Conservation (phyloP, 148 eudicot genomes). For the Silene conica region DNA sequence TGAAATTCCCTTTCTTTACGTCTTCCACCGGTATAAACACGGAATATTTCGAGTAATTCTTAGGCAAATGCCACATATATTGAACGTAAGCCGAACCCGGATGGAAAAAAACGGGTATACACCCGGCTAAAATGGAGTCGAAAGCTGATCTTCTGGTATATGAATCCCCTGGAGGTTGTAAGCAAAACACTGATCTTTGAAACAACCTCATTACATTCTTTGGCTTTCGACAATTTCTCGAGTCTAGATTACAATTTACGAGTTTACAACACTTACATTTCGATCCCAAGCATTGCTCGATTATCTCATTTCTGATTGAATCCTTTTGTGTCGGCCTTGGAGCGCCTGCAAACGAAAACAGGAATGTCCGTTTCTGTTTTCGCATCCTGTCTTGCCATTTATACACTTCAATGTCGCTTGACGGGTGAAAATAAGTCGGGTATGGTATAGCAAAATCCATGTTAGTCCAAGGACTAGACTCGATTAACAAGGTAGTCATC, state of each 20-base stretch:
- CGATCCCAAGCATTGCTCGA: conserved; percentile 43
- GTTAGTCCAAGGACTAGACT: conserved; percentile 63
- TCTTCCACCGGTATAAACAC: conserved; percentile 50
- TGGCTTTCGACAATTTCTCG: conserved; percentile 43
- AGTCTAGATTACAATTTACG: conserved; percentile 29
- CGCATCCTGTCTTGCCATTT: conserved; percentile 60
- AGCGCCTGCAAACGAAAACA: conserved; percentile 61
- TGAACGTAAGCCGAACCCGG: conserved; percentile 68
- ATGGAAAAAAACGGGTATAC: conserved; percentile 70
- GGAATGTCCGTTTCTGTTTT: conserved; percentile 23
- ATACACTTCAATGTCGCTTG: conserved; percentile 39
- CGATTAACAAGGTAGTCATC: conserved; percentile 59
- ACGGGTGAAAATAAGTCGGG: conserved; percentile 80
- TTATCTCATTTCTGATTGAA: conserved; percentile 51
- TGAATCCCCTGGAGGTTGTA: conserved; percentile 87
- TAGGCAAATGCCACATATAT: conserved; percentile 80
- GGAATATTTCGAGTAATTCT: conserved; percentile 44
- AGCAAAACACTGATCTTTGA: conserved; percentile 55
- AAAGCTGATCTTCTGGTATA: conserved; percentile 65
- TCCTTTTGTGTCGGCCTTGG: conserved; percentile 41
- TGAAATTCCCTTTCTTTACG: conserved; percentile 33
- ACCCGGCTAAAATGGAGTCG: conserved; percentile 64
- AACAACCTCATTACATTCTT: conserved; percentile 41
- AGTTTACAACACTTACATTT: conserved; percentile 36
- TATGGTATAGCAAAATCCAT: conserved; percentile 73